Evolutionary conservation across 2,329 filamentous ascomycete genomes (phyloP).

Genomic region (Alternaria gaisen): DNA sequence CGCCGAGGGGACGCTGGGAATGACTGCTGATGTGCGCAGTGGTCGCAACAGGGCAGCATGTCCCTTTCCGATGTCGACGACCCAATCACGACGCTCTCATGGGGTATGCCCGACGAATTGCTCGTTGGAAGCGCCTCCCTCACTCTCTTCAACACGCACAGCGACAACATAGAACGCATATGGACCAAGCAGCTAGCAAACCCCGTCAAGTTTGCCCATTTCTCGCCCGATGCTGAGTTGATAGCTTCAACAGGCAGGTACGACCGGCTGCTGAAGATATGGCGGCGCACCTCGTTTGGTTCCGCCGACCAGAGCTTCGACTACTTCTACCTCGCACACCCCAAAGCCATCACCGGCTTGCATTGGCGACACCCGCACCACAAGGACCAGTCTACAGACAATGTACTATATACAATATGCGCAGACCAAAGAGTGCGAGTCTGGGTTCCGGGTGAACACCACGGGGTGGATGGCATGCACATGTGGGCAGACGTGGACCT

Average conservation of each 20-base stretch:
- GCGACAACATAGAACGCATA: conserved; percentile 61
- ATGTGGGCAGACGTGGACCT: conserved; percentile 86
- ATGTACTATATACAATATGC: conserved; percentile 90
- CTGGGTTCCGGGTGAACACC: conserved; percentile 80
- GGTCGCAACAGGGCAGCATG: conserved; percentile 71
- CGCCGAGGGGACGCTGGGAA: conserved; percentile 5
- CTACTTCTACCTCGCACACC: conserved; percentile 88
- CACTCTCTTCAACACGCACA: conserved; percentile 70
- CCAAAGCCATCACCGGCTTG: conserved; percentile 77
- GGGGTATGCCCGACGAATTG: conserved; percentile 86
- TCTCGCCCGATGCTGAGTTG: conserved; percentile 87
- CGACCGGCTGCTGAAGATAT: conserved; percentile 89
- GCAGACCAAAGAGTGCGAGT: conserved; percentile 81
- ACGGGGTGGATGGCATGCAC: conserved; percentile 75
- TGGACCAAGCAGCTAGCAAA: conserved; percentile 82
- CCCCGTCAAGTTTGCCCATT: conserved; percentile 74
- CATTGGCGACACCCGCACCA: conserved; percentile 86
- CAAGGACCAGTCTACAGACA: conserved; percentile 79
- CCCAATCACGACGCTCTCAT: conserved; percentile 73
- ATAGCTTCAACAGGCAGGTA: conserved; percentile 82
- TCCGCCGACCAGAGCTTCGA: conserved; percentile 87
- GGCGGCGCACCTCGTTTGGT: conserved; percentile 86
- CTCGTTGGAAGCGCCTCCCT: conserved; percentile 77
- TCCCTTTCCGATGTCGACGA: conserved; percentile 55
- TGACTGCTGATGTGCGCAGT: conserved; percentile 53